These are phyloP conservation scores for Kazachstania martiniae DNA, from an alignment of 805 yeast genomes.

Conservation along the genomic window DNA sequence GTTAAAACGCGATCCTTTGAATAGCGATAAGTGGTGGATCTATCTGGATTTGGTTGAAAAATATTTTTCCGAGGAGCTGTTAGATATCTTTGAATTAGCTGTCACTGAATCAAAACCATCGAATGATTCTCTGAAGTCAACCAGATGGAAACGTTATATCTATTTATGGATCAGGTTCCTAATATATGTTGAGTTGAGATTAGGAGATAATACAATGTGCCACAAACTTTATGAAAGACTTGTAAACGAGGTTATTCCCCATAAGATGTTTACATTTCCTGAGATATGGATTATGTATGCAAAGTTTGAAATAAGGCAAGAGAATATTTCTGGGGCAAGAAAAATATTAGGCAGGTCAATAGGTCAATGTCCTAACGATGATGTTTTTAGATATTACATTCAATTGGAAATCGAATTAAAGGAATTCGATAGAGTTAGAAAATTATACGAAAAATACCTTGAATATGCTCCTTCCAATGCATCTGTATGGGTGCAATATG, in stretches of 20 bases:
- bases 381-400: conserved; percentile 55
- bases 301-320: conserved; percentile 62
- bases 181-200: conserved; percentile 44
- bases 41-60: conserved; percentile 44
- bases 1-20: conserved; percentile 37
- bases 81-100: conserved; percentile 9
- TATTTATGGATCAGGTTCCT: conserved; percentile 62
- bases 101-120: conserved; percentile 16
- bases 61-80: conserved; percentile 13
- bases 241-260: conserved; percentile 40
- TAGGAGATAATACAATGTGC: conserved; percentile 34
- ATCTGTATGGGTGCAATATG: conserved; percentile 49
- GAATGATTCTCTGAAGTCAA: conserved; percentile 26
- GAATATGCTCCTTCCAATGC: conserved; percentile 18
- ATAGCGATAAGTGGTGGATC: conserved; percentile 80
- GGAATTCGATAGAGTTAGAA: conserved; percentile 74
- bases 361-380: conserved; percentile 53
- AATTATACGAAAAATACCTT: conserved; percentile 51
- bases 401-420: conserved; percentile 53
- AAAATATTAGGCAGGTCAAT: conserved; percentile 61
- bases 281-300: conserved; percentile 65
- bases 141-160: conserved; percentile 59
- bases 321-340: conserved; percentile 42
- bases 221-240: conserved; percentile 42
- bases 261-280: conserved; percentile 50